Percentiles rank a stretch among this genome's conserved stretches.
These are phyloP conservation scores for Blastosporella zonata DNA, from an alignment of 1,284 basidiomycete species.

Conservation along the genomic window DNA sequence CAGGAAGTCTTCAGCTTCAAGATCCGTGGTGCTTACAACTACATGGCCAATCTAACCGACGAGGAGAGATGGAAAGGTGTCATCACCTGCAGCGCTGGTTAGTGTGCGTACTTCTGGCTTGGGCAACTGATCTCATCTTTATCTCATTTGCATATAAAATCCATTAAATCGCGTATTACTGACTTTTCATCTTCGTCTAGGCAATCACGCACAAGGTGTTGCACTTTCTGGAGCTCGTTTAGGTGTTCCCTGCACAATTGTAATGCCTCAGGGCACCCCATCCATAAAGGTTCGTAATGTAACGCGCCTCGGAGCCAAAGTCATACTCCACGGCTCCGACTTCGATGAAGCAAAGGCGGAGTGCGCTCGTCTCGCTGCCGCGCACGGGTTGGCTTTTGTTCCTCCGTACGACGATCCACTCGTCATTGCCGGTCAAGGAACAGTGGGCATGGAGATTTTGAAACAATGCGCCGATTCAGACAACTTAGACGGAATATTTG, in stretches of 20 bases:
- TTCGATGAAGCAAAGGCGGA: slow-evolving; percentile 98
- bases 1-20: slow-evolving; percentile 99
- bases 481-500: slow-evolving; percentile 84
- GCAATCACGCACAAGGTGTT: slow-evolving; percentile 99
- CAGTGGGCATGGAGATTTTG: slow-evolving; percentile 91
- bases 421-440: slow-evolving; percentile 97
- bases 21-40: slow-evolving; percentile 97
- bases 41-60: slow-evolving; percentile 88
- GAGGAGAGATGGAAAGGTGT: slow-evolving; percentile 98
- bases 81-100: slow-evolving; percentile 95
- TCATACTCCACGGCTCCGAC: slow-evolving; percentile 88
- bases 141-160: not conserved
- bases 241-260: slow-evolving; percentile 92
- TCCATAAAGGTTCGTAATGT: slow-evolving; percentile 97
- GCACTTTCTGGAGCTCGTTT: slow-evolving; percentile 89
- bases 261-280: slow-evolving; percentile 96
- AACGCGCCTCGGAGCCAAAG: slow-evolving; percentile 89
- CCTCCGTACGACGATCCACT: slow-evolving; percentile 98
- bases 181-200: slow-evolving; percentile 39
- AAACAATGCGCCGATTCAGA: slow-evolving; percentile 80
- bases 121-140: slow-evolving; percentile 2
- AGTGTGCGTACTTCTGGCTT: slow-evolving; percentile 51
- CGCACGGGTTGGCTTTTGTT: slow-evolving; percentile 85
- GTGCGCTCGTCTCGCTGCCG: slow-evolving; percentile 80
- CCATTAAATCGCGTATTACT: not conserved